These are phyloP conservation scores for Epithemia pelagica DNA, from an alignment of 108 stramenopile species.

Conservation along the genomic window DNA sequence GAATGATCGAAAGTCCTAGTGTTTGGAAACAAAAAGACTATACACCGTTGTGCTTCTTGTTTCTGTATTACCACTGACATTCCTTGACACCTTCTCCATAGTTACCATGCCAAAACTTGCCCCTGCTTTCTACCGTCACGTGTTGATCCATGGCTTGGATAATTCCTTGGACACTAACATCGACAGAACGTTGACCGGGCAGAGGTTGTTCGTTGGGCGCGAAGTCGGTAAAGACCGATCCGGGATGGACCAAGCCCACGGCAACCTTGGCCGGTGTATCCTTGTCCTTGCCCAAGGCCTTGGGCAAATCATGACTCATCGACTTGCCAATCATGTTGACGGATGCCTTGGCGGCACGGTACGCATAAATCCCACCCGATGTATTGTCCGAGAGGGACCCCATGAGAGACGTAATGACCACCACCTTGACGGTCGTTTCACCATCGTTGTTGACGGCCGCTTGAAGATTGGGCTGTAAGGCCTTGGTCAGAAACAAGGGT, in stretches of 20 bases:
- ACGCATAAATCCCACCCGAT: slow-evolving; percentile 30
- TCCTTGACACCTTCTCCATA: too few relatives aligned
- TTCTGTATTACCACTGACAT: too few relatives aligned
- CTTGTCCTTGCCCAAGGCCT: slow-evolving; percentile 20
- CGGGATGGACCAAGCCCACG: slow-evolving; percentile 25
- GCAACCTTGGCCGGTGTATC: slow-evolving; percentile 24
- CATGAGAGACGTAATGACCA: slow-evolving; percentile 23
- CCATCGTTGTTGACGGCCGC: slow-evolving; percentile 4
- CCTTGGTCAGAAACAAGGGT: slow-evolving; percentile 25
- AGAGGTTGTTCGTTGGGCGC: slow-evolving; percentile 5
- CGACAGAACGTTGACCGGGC: slow-evolving; percentile 19
- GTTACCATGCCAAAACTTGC: too few relatives aligned
- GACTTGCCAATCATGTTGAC: slow-evolving; percentile 35
- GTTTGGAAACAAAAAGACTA: too few relatives aligned
- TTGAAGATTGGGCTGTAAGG: slow-evolving; percentile 19
- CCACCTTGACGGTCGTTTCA: slow-evolving; percentile 12
- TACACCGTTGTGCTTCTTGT: too few relatives aligned
- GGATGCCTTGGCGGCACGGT: slow-evolving; percentile 37
- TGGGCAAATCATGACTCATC: slow-evolving; percentile 23
- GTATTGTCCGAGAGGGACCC: slow-evolving; percentile 29
- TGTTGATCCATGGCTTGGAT: slow-evolving; percentile 18
- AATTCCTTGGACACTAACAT: slow-evolving; percentile 13
- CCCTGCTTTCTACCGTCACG: too few relatives aligned
- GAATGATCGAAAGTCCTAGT: too few relatives aligned
- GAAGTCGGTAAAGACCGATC: slow-evolving; percentile 22